Base-by-base conservation (phyloP, 768 basidiomycete genomes). In the Leccinum sublutescens region DNA sequence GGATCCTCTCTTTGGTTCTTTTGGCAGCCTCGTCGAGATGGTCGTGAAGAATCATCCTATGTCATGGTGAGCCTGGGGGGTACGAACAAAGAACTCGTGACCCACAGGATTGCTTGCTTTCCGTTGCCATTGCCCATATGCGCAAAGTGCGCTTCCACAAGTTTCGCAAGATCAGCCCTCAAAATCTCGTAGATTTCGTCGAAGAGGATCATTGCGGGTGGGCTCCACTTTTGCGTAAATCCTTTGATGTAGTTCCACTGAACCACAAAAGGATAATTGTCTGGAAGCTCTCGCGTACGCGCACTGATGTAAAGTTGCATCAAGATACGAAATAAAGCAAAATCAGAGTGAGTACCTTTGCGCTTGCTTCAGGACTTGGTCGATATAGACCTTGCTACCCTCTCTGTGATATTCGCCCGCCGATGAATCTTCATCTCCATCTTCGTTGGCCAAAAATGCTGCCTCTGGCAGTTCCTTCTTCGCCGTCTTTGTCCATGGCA, bases 211-310 rank as follows among this genome's bases (percentile, higher is more conserved):
- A 76, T 65, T 0, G 84, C 74, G 0, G 87, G 89, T 0, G 43
- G 47, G 0, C 57, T 51, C 89, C 88, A 89, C 51, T 80, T 64
- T 15, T 63, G 40, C 4, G 81, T 77, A 36, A 84, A 68, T 1
- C 70, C 57, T 2, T 65, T 56, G 53, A 91, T 86, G 58, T 81
- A 86, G 0, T 69, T 66, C 10, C 77, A 70, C 52, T 84, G 82
- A 0, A 90, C 84, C 0, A 84, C 74, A 59, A 85, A 89, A 0
- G 88, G 88, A 59, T 84, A 87, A 60, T 81, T 79, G 14, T 82
- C 85, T 0, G 88, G 88, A 0, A 91, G 78, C 64, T 91, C 88
- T 2, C 90, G 82, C 1, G 88, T 86, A 4, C 85, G 79, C 1
- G 89, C 82, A 23, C 90, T 91, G 57, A 5, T 34, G 14, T 54